Conservation (phyloP, 495 filamentous ascomycete genomes). For the Bacidia gigantensis region DNA sequence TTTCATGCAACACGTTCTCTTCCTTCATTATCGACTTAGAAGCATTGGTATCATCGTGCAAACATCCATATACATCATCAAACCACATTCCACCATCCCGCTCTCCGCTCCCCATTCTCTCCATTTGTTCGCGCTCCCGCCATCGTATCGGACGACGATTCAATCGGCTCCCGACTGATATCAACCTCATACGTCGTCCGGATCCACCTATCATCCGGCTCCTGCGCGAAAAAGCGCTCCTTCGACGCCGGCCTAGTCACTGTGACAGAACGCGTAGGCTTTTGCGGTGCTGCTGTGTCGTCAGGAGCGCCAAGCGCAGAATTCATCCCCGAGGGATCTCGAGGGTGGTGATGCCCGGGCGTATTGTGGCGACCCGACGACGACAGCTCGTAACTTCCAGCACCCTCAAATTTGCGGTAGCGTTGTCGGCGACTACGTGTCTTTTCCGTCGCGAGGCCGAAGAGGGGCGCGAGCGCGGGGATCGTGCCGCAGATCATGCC, state of each 20-base stretch:
- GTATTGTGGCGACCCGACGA: not conserved
- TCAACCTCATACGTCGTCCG: not conserved
- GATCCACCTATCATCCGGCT: not conserved
- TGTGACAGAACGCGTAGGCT: not conserved
- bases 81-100: too few relatives aligned
- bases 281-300: not conserved
- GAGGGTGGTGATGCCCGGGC: not conserved
- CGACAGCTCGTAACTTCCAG: not conserved
- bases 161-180: too few relatives aligned
- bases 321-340: not conserved
- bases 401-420: not conserved
- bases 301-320: not conserved
- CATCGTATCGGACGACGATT: too few relatives aligned
- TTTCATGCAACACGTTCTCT: too few relatives aligned
- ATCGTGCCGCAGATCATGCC: conserved; percentile 10
- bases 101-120: too few relatives aligned
- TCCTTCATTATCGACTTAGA: too few relatives aligned
- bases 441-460: not conserved
- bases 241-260: not conserved
- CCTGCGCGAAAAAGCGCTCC: not conserved
- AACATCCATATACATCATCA: too few relatives aligned
- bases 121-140: too few relatives aligned
- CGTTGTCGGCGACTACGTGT: not conserved
- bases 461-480: conserved; percentile 3
- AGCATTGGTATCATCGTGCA: too few relatives aligned